Conservation (phyloP, 805 yeast genomes). For the Candida namnaoensis region DNA sequence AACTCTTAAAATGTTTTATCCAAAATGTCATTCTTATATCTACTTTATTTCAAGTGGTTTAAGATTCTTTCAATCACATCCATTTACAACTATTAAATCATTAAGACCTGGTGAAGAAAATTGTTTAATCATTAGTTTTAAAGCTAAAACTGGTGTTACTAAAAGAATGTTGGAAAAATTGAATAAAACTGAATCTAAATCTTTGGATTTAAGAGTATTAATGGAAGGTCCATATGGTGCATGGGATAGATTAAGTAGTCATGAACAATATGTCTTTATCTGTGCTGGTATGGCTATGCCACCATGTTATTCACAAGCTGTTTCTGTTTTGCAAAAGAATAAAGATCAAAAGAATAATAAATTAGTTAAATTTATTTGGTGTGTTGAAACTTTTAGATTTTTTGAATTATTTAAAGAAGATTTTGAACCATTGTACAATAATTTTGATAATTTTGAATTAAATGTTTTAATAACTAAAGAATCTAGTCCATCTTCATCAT, state of each 20-base stretch:
- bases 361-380: conserved; percentile 51
- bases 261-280: conserved; percentile 29
- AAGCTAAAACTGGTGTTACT: conserved; percentile 52
- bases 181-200: conserved; percentile 18
- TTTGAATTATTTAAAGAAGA: conserved; percentile 40
- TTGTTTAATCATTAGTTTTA: conserved; percentile 31
- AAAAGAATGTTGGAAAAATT: conserved; percentile 28
- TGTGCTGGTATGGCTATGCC: conserved; percentile 48
- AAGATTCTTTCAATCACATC: conserved; percentile 55
- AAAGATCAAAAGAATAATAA: conserved; percentile 11
- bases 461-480: conserved; percentile 9
- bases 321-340: conserved; percentile 13
- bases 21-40: conserved; percentile 49
- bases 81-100: conserved; percentile 50
- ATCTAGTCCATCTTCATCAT: background rate
- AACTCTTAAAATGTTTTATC: conserved; percentile 30
- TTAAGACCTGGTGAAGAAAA: conserved; percentile 22
- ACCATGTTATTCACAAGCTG: conserved; percentile 36
- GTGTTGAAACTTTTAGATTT: conserved; percentile 41
- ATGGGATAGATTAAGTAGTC: conserved; percentile 26
- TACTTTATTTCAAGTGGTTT: conserved; percentile 39
- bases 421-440: conserved; percentile 22
- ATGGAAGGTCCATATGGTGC: conserved; percentile 61
- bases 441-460: conserved; percentile 12
- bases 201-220: conserved; percentile 27